Evolutionary conservation across 306 rosid species (phyloP).

Genomic region (Cucurbita ficifolia): DNA sequence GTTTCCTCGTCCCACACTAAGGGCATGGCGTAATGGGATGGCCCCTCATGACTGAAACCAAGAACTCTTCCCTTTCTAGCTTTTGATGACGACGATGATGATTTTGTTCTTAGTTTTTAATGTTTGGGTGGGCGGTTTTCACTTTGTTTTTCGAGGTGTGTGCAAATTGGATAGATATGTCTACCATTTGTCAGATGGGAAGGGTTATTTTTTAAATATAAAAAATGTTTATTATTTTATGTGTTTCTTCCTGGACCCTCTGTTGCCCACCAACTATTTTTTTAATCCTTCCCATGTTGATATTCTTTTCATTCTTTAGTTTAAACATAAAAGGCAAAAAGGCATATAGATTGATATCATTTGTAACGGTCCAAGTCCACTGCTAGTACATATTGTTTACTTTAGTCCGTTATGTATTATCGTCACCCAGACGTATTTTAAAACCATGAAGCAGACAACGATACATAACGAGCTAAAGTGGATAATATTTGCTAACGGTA

Average conservation of each 20-base stretch:
- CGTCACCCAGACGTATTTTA: no score
- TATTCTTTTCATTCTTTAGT: neutral
- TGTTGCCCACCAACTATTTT: neutral
- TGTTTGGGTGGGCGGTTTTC: neutral
- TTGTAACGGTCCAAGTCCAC: no score
- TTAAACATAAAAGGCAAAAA: neutral
- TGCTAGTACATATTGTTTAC: no score
- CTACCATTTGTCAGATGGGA: neutral
- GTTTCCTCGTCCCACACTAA: conserved; percentile 67
- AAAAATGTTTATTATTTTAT: neutral
- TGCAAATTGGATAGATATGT: conserved; percentile 1
- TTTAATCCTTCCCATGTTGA: neutral
- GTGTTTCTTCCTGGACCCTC: neutral
- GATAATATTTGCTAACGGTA: no score
- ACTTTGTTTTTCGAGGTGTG: neutral
- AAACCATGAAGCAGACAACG: no score
- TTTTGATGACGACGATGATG: neutral
- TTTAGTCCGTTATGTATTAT: no score
- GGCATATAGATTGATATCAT: no score
- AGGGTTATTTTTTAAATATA: neutral
- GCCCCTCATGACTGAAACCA: neutral
- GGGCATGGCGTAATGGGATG: neutral
- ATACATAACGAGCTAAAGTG: no score
- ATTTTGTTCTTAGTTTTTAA: neutral
- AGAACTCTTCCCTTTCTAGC: no score